Evolutionary conservation across 129 eudicot species (phyloP).

Genomic region (Apium graveolens): DNA sequence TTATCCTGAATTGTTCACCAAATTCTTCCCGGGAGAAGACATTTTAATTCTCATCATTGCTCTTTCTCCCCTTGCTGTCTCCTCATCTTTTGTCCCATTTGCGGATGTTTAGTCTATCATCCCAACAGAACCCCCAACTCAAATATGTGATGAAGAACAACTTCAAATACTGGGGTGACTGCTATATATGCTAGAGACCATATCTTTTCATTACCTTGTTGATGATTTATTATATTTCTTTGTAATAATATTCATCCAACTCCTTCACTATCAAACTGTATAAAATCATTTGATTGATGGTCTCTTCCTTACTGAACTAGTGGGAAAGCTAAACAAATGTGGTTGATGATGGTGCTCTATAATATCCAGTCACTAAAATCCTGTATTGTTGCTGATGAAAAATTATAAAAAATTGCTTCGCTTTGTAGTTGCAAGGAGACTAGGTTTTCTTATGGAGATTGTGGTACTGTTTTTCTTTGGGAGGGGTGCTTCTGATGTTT

Average conservation of each 20-base stretch:
- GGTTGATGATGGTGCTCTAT: neutral
- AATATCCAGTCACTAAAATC: neutral
- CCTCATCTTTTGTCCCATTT: no score
- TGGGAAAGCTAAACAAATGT: neutral
- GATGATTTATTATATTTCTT: no score
- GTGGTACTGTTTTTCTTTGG: neutral
- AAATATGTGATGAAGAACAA: no score
- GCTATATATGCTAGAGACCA: no score
- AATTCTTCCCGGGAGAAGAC: neutral
- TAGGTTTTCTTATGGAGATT: neutral
- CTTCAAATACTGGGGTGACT: no score
- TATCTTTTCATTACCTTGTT: no score
- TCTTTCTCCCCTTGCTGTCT: neutral
- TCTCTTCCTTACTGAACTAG: neutral
- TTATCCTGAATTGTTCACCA: neutral
- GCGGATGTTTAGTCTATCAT: no score
- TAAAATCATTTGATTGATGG: neutral
- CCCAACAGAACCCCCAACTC: no score
- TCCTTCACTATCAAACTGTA: neutral
- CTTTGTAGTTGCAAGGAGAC: neutral
- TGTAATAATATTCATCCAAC: no score
- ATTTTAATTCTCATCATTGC: neutral
- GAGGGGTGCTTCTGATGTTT: neutral
- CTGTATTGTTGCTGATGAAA: neutral
- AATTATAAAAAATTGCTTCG: neutral